A percentile compares a stretch with the other conserved stretches of the same genome.
These are phyloP conservation scores for Diaporthe sp. DNA, from an alignment of 2,329 filamentous ascomycete genomes.

Conservation along the genomic window DNA sequence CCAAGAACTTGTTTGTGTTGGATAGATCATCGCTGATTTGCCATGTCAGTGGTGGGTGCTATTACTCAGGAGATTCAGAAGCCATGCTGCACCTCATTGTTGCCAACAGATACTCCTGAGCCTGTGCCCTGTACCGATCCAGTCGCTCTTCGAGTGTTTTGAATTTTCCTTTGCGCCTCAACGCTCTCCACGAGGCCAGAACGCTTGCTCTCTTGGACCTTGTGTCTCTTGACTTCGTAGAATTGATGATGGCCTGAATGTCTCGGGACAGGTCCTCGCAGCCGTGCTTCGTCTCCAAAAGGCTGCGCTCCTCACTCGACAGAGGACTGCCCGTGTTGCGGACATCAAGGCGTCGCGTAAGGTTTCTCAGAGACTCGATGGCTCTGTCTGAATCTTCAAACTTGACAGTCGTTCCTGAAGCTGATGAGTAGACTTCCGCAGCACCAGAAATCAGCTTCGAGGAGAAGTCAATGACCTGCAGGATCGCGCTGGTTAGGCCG, in stretches of 20 bases:
- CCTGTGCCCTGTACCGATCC: constrained; percentile 4
- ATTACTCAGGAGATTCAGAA: neutral
- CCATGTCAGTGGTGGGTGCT: neutral
- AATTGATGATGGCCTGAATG: neutral
- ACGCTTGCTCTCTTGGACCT: neutral
- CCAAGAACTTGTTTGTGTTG: neutral
- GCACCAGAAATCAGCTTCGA: constrained; percentile 11
- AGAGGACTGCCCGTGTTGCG: neutral
- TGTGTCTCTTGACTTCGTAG: neutral
- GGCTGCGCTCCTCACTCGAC: neutral
- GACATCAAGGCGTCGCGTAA: constrained; percentile 7
- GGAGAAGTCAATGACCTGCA: constrained; percentile 16
- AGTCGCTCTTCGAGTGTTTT: neutral
- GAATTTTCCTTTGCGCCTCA: neutral
- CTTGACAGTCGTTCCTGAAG: neutral
- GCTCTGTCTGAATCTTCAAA: neutral
- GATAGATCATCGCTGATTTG: constrained; percentile 10
- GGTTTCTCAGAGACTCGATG: neutral
- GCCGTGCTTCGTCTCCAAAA: neutral
- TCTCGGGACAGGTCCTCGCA: constrained; percentile 10
- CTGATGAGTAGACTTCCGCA: constrained; percentile 15
- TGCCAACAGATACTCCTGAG: neutral
- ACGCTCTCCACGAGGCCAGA: neutral
- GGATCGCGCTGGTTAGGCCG: constrained; percentile 4
- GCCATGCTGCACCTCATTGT: constrained; percentile 5